Evolutionary conservation across 345 rosid species (phyloP), one percentile per base, ranked within the genome.

Genomic region (Bruguiera gymnorhiza): DNA sequence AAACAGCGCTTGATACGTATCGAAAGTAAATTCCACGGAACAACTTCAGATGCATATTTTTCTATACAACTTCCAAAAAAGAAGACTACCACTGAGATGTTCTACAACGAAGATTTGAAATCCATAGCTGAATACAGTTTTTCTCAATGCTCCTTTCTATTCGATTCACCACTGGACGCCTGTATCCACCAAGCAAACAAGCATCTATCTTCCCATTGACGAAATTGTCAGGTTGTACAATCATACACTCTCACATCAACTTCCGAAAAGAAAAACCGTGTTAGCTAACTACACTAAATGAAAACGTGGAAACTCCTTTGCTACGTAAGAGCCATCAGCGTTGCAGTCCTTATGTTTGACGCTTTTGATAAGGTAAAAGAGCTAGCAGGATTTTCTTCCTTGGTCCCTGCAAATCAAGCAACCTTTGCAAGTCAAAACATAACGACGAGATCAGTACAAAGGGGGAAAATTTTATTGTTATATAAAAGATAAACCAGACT

Each of bases 341-440:
- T n/a, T 52, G 71, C 30, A 34, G 4, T 57, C 52, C 19, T 24
- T 21, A 57, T 6, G 62, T 30, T 59, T 29, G 75, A 56, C 51
- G 56, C 66, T 76, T 76, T n/a, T 34, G 63, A 60, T 20, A 50
- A 16, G 82, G 71, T 62, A 63, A 20, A 51, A 86, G 76, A 36
- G 88, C 85, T 20, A 76, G 86, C n/a, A 83, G 83, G 74, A 86
- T 83, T 71, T 84, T 86, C 81, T 80, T 86, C 79, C 91, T 84
- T 15, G 91, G 91, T 21, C 91, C 91, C 91, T 86, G 83, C 73
- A 71, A 67, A 72, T 62, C 50, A 60, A 29, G 36, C 34, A 65
- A 8, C 27, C 51, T 59, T 7, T 23, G 19, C 52, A 51, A 48
- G 73, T 53, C 57, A 32, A 24, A 13, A 26, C 11, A 21, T 20